Conservation (phyloP, 805 yeast genomes). For the Lipomyces orientalis region DNA sequence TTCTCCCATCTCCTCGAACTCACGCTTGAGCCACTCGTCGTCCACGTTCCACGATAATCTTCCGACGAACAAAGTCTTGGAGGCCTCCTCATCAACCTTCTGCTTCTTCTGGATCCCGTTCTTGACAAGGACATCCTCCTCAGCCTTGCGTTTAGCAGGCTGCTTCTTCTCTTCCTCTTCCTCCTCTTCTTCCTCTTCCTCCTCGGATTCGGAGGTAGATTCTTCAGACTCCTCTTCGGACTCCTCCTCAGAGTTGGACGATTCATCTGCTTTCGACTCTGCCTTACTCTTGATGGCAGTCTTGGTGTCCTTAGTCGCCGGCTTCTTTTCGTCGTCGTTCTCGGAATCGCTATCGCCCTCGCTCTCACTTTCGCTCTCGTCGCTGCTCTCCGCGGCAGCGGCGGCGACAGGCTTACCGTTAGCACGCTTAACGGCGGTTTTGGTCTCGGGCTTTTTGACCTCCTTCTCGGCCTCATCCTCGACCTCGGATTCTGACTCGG, state of each 20-base stretch:
- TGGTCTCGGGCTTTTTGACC: conserved; percentile 21
- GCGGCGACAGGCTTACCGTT: conserved; percentile 21
- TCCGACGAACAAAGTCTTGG: conserved; percentile 91
- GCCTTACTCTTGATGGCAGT: too few species aligned
- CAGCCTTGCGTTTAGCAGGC: conserved; percentile 50
- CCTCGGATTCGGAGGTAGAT: conserved; percentile 44
- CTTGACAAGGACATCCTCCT: conserved; percentile 51
- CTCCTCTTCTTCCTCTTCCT: conserved; percentile 48
- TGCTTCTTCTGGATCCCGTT: conserved; percentile 59
- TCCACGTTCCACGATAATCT: conserved; percentile 97
- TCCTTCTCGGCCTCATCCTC: conserved; percentile 41
- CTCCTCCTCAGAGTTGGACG: conserved; percentile 39
- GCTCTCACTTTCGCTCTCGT: conserved; percentile 9
- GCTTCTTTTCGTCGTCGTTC: neutral
- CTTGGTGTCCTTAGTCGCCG: conserved; percentile 18
- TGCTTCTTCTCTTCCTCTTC: conserved; percentile 39
- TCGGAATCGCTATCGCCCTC: conserved; percentile 20
- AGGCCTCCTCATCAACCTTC: conserved; percentile 49
- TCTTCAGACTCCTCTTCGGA: conserved; percentile 42
- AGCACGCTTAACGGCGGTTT: conserved; percentile 18
- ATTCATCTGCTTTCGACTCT: conserved; percentile 20
- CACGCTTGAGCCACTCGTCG: conserved; percentile 89
- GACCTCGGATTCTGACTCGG: conserved; percentile 44
- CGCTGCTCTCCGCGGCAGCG: conserved; percentile 32
- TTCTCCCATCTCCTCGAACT: conserved; percentile 83